Base-by-base conservation (phyloP, 345 rosid species). In the Corchorus capsularis region DNA sequence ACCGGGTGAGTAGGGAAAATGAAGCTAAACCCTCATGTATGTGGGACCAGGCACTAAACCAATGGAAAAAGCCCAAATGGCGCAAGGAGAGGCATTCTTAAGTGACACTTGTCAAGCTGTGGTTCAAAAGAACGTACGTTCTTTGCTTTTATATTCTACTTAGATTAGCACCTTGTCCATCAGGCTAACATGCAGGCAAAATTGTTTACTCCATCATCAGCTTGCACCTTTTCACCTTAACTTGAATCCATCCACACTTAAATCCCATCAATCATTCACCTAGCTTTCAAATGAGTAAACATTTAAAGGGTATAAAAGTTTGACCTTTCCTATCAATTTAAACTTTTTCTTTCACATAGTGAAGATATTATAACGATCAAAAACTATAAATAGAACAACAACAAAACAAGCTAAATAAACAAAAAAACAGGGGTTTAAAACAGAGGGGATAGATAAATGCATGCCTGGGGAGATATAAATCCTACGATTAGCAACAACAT, bases 381-480 rank as follows among this genome's bases (percentile, higher is more conserved):
- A 37, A 63, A 10, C 22, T 41, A 37, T 39, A 12, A 19, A 10
- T 2, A 66, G 50, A 45, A 45, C 27, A n/a, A 45, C 14, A 16
- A 54, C 64, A 71, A 56, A 15, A 10, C 14, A 46, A 59, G 47
- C 59, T 35, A 63, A 37, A 62, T 17, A 8, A n/a, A n/a, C n/a
- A 63, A 54, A 20, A 65, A 27, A 19, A 0, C 54, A 52, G 34
- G 34, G 19, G 20, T 54, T 8, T 12, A 34, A 15, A n/a, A 16
- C 27, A 2, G 39, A 39, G n/a, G 27, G 50, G 50, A 17, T 41
- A 64, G 0, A 49, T 15, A 16, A 57, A 67, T 6, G 46, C 74
- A 62, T 77, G 90, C 97, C 83, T 43, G 82, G 91, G 67, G 94
- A 91, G 78, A 82, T 84, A 75, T 80, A 82, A 68, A 80, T 79